Evolutionary conservation across 2,329 filamentous ascomycete species (phyloP).

Genomic region (Shiraia sp.): DNA sequence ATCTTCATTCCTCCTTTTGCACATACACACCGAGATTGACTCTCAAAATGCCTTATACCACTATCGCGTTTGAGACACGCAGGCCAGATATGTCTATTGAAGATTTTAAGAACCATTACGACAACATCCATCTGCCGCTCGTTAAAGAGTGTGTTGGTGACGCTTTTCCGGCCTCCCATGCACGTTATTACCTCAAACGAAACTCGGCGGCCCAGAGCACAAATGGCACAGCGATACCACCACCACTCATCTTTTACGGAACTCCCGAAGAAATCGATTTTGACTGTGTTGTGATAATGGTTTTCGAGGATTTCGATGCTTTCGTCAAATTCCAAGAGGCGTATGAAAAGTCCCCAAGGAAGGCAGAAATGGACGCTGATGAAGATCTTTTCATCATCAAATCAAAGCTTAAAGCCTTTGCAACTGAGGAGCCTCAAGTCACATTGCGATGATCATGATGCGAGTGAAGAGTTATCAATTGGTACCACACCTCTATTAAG

Average conservation of each 20-base stretch:
- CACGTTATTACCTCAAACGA: constrained; percentile 26
- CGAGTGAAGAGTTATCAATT: no score
- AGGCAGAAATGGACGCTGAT: constrained; percentile 11
- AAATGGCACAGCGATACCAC: no score
- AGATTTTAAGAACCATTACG: constrained; percentile 28
- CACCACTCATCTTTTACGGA: constrained; percentile 10
- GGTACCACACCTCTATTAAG: no score
- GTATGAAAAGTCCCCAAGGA: constrained; percentile 8
- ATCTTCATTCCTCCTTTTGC: no score
- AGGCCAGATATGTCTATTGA: constrained; percentile 18
- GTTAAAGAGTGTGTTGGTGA: constrained; percentile 21
- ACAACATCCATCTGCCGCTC: constrained; percentile 26
- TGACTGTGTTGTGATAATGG: constrained; percentile 24
- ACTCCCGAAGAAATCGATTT: constrained; percentile 10
- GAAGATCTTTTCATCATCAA: constrained; percentile 17
- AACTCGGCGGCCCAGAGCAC: no score
- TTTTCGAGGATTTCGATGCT: constrained; percentile 20
- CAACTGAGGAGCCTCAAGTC: constrained; percentile 16
- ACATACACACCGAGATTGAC: no score
- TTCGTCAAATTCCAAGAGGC: constrained; percentile 19
- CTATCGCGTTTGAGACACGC: constrained; percentile 22
- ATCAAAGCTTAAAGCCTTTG: constrained; percentile 13
- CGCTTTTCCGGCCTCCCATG: constrained; percentile 24
- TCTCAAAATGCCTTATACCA: constrained; percentile 26
- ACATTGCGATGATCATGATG: no score